Evolutionary conservation across 352 stramenopile species (phyloP).

Genomic region (Saprolegnia parasitica): DNA sequence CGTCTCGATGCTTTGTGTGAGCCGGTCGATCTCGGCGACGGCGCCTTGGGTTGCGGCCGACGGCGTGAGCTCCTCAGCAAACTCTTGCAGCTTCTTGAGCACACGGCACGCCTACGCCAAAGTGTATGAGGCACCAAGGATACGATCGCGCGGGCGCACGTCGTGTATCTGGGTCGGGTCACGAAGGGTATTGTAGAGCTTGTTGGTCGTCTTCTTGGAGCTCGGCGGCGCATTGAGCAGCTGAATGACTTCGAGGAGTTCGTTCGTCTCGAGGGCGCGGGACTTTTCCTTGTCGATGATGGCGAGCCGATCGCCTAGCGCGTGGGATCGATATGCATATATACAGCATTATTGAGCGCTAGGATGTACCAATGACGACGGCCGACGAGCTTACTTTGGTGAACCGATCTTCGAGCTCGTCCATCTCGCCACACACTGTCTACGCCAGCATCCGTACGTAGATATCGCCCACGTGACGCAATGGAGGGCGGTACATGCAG

Average conservation of each 20-base stretch:
- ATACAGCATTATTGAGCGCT: not conserved
- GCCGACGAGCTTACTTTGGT: conserved; percentile 82
- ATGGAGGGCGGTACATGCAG: conserved; percentile 37
- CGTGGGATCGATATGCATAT: not conserved
- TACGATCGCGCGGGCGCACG: not conserved
- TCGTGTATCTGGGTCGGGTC: conserved; percentile 70
- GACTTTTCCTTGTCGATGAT: conserved; percentile 58
- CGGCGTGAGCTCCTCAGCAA: conserved; percentile 57
- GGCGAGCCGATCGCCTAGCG: conserved; percentile 45
- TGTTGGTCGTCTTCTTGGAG: conserved; percentile 33
- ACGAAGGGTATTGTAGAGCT: conserved; percentile 55
- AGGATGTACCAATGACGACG: conserved; percentile 45
- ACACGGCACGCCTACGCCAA: conserved; percentile 39
- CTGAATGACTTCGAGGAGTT: conserved; percentile 69
- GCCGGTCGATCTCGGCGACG: conserved; percentile 60
- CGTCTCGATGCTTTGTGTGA: conserved; percentile 73
- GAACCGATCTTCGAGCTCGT: conserved; percentile 79
- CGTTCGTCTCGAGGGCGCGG: conserved; percentile 66
- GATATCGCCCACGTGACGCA: no score
- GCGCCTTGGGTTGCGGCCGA: conserved; percentile 51
- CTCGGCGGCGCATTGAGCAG: conserved; percentile 52
- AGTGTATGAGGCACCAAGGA: not conserved
- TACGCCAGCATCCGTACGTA: conserved; percentile 32
- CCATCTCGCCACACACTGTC: conserved; percentile 72
- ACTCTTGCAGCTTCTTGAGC: conserved; percentile 68